Percentiles rank a stretch among this genome's conserved stretches.
These are phyloP conservation scores for Fraxinus xanthoxyloides DNA, from an alignment of 305 asterid genomes.

Conservation along the genomic window DNA sequence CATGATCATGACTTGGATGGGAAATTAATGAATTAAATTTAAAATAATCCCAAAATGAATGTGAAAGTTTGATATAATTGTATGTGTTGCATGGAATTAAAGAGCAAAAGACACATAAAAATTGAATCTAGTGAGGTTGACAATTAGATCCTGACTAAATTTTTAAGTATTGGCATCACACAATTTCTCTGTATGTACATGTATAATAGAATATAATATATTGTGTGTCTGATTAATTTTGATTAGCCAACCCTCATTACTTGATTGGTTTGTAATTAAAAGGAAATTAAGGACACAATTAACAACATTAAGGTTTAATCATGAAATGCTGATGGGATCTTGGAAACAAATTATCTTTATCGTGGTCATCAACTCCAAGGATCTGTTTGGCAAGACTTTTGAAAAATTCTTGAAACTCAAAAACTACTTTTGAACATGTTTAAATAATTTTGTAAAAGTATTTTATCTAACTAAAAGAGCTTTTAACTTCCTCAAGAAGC, in stretches of 20 bases:
- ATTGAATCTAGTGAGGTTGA: slow-evolving; percentile 20
- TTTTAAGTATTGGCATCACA: not conserved
- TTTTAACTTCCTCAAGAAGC: not conserved
- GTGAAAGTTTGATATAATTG: slow-evolving; percentile 26
- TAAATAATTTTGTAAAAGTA: not conserved
- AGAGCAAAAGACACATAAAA: slow-evolving; percentile 18
- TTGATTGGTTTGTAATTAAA: slow-evolving; percentile 23
- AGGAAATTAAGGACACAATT: slow-evolving; percentile 13
- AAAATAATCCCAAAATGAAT: slow-evolving; percentile 2
- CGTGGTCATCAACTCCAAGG: not conserved
- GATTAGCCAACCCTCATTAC: slow-evolving; percentile 19
- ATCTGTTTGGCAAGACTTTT: not conserved
- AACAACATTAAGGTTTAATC: slow-evolving; percentile 9
- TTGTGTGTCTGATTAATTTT: not conserved
- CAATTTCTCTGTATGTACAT: not conserved
- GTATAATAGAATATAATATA: not conserved
- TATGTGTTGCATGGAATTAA: slow-evolving; percentile 7
- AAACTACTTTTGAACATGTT: not conserved
- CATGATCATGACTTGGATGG: slow-evolving; percentile 2
- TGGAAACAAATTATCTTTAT: slow-evolving; percentile 25
- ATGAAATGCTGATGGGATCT: slow-evolving; percentile 37
- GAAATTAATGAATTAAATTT: not conserved
- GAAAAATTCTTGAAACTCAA: not conserved
- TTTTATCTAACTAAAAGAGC: not conserved
- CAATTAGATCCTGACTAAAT: slow-evolving; percentile 8